These are phyloP conservation scores for Kazachstania taianensis DNA, from an alignment of 805 yeast genomes.

Conservation along the genomic window DNA sequence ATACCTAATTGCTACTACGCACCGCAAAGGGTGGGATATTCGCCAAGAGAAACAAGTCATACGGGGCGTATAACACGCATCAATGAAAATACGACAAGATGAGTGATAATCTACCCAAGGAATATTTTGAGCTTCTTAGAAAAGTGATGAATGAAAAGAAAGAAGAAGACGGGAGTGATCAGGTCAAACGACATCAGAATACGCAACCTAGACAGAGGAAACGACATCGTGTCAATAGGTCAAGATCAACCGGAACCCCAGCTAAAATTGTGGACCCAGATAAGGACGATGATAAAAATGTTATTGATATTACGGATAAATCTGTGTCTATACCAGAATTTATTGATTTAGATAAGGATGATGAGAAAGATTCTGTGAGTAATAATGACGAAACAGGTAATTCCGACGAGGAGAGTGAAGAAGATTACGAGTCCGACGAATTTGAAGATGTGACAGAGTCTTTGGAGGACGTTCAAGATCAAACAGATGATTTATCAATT, in stretches of 20 bases:
- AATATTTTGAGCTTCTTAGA: conserved; percentile 25
- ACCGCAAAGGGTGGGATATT: too few species aligned
- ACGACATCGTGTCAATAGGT: conserved; percentile 1
- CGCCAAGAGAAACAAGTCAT: too few species aligned
- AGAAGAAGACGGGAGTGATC: neutral
- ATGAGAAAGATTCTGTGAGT: too few species aligned
- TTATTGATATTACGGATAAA: neutral
- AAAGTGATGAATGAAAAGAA: conserved; percentile 21
- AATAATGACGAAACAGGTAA: neutral
- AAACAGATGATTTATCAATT: conserved; percentile 19
- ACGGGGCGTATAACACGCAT: too few species aligned
- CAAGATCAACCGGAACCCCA: too few species aligned
- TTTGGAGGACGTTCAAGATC: too few species aligned
- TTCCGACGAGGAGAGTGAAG: conserved; percentile 9
- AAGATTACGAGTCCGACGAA: conserved; percentile 20
- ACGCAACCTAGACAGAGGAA: conserved; percentile 13
- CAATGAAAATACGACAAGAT: conserved; percentile 6
- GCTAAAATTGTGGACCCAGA: neutral
- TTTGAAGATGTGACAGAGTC: conserved; percentile 16
- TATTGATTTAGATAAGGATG: conserved; percentile 1
- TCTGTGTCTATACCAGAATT: neutral
- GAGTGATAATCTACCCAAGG: conserved; percentile 21
- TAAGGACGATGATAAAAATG: neutral
- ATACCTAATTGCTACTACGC: too few species aligned
- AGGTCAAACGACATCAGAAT: neutral